Conservation (phyloP, 371 early-diverging fungal species). For the Mortierella sp. region DNA sequence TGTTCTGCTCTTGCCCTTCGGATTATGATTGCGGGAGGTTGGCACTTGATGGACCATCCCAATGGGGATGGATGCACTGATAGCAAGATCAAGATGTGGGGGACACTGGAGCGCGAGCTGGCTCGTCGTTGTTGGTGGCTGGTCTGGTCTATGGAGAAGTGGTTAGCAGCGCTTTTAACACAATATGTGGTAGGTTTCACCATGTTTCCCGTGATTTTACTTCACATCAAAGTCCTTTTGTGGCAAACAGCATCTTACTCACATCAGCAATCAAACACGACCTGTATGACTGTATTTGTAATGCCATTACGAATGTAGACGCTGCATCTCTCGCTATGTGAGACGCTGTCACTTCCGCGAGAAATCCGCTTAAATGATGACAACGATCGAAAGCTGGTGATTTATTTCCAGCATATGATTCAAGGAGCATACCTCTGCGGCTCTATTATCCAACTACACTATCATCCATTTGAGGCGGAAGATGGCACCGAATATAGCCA, state of each 20-base stretch:
- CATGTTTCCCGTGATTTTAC: too few relatives aligned
- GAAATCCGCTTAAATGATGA: slow-evolving; percentile 39
- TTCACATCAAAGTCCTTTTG: too few relatives aligned
- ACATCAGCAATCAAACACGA: not conserved
- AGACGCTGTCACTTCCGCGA: slow-evolving; percentile 53
- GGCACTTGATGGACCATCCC: slow-evolving; percentile 57
- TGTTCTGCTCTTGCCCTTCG: slow-evolving; percentile 53
- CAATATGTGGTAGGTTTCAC: slow-evolving; percentile 49
- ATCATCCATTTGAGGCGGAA: slow-evolving; percentile 55
- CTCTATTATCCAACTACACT: slow-evolving; percentile 51
- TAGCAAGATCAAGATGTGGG: slow-evolving; percentile 55
- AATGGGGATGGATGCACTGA: slow-evolving; percentile 56
- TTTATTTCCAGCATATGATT: slow-evolving; percentile 39
- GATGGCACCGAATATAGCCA: slow-evolving; percentile 55
- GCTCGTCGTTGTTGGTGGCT: slow-evolving; percentile 59
- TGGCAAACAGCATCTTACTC: not conserved
- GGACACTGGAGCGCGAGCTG: slow-evolving; percentile 56
- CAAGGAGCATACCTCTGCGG: slow-evolving; percentile 47
- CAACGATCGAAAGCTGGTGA: slow-evolving; percentile 32
- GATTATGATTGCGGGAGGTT: slow-evolving; percentile 57
- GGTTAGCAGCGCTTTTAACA: slow-evolving; percentile 52
- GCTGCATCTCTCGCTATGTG: slow-evolving; percentile 51
- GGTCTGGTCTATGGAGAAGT: slow-evolving; percentile 52
- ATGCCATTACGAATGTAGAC: slow-evolving; percentile 28
- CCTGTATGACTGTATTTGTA: too few relatives aligned